Conservation (phyloP, 805 yeast species). For the Spathaspora gorwiae region DNA sequence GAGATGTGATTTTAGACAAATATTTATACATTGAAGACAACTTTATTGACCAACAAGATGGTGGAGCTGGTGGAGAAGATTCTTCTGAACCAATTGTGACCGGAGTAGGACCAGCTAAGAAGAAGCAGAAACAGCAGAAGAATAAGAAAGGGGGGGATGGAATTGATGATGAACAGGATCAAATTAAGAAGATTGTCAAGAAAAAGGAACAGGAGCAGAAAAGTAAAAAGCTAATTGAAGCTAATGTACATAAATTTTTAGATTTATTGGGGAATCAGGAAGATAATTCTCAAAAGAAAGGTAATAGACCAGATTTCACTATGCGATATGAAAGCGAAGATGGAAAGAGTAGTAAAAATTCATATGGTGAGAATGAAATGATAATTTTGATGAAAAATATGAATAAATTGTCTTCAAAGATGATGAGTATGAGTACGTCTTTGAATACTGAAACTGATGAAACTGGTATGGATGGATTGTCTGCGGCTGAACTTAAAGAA, state of each 20-base stretch:
- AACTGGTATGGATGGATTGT: conserved; percentile 6
- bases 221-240: not conserved
- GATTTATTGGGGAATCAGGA: conserved; percentile 79
- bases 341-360: conserved; percentile 3
- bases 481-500: conserved; percentile 15
- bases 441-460: conserved; percentile 1
- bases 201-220: not conserved
- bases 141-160: conserved; percentile 7
- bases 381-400: conserved; percentile 77
- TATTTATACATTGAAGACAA: conserved; percentile 71
- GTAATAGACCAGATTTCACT: conserved; percentile 84
- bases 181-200: conserved; percentile 22
- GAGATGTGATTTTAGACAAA: conserved; percentile 80
- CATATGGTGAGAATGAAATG: conserved; percentile 51
- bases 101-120: conserved; percentile 25
- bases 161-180: conserved; percentile 5
- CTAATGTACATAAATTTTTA: conserved; percentile 57
- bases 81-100: not conserved
- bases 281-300: conserved; percentile 71
- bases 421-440: conserved; percentile 41
- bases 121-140: conserved; percentile 19
- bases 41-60: conserved; percentile 29
- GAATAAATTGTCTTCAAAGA: conserved; percentile 80
- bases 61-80: conserved; percentile 33
- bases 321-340: conserved; percentile 61